Evolutionary conservation across 139 green algal species (phyloP).

Genomic region (Asterochloris sp.): DNA sequence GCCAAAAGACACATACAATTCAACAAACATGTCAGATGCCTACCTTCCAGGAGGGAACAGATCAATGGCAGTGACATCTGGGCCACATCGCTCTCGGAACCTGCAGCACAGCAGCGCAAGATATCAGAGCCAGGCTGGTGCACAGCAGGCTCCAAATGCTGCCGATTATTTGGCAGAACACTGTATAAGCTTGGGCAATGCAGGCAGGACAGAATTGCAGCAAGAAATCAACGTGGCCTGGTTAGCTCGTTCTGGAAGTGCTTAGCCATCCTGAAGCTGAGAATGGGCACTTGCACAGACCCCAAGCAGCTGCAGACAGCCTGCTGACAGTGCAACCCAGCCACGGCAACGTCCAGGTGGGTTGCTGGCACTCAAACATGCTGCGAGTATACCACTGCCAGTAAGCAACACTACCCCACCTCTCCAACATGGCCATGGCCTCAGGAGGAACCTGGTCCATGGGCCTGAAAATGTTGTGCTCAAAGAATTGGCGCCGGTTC

Average conservation of each 20-base stretch:
- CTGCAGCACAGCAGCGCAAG: neutral
- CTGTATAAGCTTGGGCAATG: neutral
- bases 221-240: neutral
- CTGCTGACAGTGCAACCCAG: neutral
- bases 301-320: neutral
- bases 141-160: neutral
- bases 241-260: neutral
- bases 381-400: neutral
- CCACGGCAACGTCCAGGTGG: neutral
- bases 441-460: slow-evolving; percentile 20
- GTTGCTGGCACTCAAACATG: neutral
- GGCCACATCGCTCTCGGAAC: neutral
- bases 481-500: slow-evolving; percentile 5
- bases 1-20: no score
- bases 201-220: neutral
- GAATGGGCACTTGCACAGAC: neutral
- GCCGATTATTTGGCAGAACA: neutral
- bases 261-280: neutral
- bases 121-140: neutral
- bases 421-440: slow-evolving; percentile 11
- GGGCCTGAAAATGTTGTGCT: slow-evolving; percentile 10
- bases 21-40: no score
- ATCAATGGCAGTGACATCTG: neutral
- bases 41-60: neutral
- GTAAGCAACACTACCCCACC: neutral